Evolutionary conservation across 2,329 filamentous ascomycete species (phyloP).

Genomic region (Monilinia laxa): DNA sequence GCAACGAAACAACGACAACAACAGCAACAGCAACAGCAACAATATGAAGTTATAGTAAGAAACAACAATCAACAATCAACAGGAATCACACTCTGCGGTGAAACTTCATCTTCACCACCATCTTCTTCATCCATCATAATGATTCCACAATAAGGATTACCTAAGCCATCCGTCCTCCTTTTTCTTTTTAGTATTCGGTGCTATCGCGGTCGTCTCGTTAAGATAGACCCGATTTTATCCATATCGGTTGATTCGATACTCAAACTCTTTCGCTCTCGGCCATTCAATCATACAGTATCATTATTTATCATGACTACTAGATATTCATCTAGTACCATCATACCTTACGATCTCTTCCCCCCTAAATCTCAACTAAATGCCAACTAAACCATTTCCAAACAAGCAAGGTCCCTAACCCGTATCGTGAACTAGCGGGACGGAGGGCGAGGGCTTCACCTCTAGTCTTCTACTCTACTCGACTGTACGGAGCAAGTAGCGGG

Average conservation of each 20-base stretch:
- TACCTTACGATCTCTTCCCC: no score
- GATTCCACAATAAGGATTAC: neutral
- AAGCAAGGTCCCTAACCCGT: conserved; percentile 5
- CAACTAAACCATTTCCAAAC: neutral
- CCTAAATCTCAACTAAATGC: no score
- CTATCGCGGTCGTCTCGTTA: conserved; percentile 21
- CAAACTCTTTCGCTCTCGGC: conserved; percentile 5
- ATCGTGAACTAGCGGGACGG: conserved; percentile 3
- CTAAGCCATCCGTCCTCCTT: neutral
- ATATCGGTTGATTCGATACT: conserved; percentile 4
- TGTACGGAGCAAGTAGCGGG: neutral
- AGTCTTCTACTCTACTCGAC: neutral
- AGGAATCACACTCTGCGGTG: neutral
- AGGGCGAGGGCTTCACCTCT: no score
- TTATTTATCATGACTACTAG: neutral
- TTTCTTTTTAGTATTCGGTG: conserved; percentile 5
- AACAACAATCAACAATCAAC: neutral
- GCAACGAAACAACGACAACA: neutral
- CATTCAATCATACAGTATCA: neutral
- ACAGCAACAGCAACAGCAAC: no score
- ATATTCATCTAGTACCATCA: no score
- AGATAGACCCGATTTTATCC: conserved; percentile 21
- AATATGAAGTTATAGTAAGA: no score
- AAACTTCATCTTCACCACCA: neutral
- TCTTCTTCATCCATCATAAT: neutral